Evolutionary conservation across 352 stramenopile species (phyloP).

Genomic region (Phytophthora megakarya): DNA sequence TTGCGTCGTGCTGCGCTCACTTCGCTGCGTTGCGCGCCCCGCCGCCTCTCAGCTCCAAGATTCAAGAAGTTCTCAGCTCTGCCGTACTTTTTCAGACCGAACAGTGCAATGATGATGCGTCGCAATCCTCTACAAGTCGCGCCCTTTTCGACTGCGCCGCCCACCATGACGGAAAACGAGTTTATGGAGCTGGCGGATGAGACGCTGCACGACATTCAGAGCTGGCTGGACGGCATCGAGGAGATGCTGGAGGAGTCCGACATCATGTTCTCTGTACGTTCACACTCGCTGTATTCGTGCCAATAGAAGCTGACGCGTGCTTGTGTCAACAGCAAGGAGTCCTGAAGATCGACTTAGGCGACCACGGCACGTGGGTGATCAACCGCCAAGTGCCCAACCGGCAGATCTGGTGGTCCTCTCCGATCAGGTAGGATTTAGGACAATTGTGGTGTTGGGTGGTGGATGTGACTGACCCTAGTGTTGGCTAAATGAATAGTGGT

Average conservation of each 20-base stretch:
- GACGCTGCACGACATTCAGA: conserved; percentile 75
- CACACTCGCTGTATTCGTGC: neutral
- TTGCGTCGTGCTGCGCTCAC: conserved; percentile 27
- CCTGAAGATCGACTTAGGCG: conserved; percentile 93
- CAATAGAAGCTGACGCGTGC: neutral
- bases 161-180: conserved; percentile 66
- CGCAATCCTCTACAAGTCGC: conserved; percentile 4
- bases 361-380: conserved; percentile 96
- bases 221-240: conserved; percentile 82
- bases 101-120: neutral
- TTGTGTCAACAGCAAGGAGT: conserved; percentile 91
- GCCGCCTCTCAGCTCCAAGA: conserved; percentile 3
- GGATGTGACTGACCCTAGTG: conserved; percentile 1
- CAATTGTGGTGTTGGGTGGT: neutral
- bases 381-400: conserved; percentile 98
- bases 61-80: conserved; percentile 17
- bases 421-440: conserved; percentile 82
- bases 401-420: conserved; percentile 97
- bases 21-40: conserved; percentile 28
- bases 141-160: conserved; percentile 26
- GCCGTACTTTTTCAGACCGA: neutral
- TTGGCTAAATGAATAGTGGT: conserved; percentile 56
- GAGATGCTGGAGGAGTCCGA: conserved; percentile 88
- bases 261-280: conserved; percentile 72
- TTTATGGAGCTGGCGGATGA: conserved; percentile 82